A percentile compares a stretch with the other conserved stretches of the same genome.
Evolutionary conservation across 2,329 filamentous ascomycete genomes (phyloP).

Genomic region (Scortechinia acanthostroma): DNA sequence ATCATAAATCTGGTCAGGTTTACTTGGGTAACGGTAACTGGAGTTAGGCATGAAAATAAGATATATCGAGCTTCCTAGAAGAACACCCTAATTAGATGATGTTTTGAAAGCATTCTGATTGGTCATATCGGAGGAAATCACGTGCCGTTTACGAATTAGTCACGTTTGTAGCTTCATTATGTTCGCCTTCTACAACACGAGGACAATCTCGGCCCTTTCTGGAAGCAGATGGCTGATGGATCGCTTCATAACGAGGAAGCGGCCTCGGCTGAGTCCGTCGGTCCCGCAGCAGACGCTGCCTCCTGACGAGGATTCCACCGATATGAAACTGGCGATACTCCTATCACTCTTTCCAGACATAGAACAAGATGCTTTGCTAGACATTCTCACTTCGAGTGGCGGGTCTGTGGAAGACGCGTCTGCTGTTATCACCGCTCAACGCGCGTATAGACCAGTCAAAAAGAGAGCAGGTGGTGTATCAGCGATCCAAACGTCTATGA

Average conservation of each 20-base stretch:
- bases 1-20: conserved; percentile 11
- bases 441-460: conserved; percentile 13
- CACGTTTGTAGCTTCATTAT: too few relatives aligned
- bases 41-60: conserved; percentile 5
- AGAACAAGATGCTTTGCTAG: conserved; percentile 64
- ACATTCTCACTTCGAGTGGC: conserved; percentile 70
- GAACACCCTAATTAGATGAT: too few relatives aligned
- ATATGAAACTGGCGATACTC: conserved; percentile 79
- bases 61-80: neutral
- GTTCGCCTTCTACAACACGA: too few relatives aligned
- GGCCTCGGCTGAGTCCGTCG: conserved; percentile 18
- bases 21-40: conserved; percentile 15
- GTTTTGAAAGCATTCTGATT: conserved; percentile 1
- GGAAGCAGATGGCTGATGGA: too few relatives aligned
- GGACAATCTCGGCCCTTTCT: too few relatives aligned
- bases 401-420: conserved; percentile 52
- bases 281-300: conserved; percentile 8
- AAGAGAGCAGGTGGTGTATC: conserved; percentile 24
- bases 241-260: conserved; percentile 43
- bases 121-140: neutral
- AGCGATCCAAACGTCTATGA: conserved; percentile 4
- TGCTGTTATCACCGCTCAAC: neutral
- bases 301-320: conserved; percentile 70
- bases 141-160: too few relatives aligned
- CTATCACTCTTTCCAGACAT: conserved; percentile 66